These are phyloP conservation scores for Fistulinella staudtii DNA, from an alignment of 1,284 basidiomycete species.

Conservation along the genomic window DNA sequence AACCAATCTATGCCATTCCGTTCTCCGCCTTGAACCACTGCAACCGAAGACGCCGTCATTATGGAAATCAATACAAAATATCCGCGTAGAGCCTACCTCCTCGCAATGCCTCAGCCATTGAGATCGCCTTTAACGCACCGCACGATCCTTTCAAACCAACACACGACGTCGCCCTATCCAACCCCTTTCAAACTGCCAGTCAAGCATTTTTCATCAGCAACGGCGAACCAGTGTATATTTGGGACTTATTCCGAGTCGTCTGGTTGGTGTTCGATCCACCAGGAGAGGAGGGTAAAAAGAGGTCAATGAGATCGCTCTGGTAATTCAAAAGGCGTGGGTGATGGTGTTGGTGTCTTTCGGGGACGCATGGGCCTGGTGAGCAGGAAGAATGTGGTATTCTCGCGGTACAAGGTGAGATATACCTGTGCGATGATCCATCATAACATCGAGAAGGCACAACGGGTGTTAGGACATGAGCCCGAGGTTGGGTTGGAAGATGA, in stretches of 20 bases:
- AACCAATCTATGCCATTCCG: too few relatives aligned
- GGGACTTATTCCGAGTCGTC: constrained; percentile 88
- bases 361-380: constrained; percentile 74
- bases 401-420: constrained; percentile 81
- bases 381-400: constrained; percentile 88
- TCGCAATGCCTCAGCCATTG: constrained; percentile 54
- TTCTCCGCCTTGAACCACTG: too few relatives aligned
- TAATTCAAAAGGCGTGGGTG: constrained; percentile 66
- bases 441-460: constrained; percentile 93
- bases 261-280: constrained; percentile 78
- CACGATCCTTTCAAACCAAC: constrained; percentile 40
- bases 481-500: constrained; percentile 89
- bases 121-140: constrained; percentile 55
- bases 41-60: too few relatives aligned
- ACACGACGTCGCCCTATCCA: constrained; percentile 46
- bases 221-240: constrained; percentile 94
- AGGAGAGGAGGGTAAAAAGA: constrained; percentile 32
- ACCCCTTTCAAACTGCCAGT: constrained; percentile 78
- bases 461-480: constrained; percentile 92
- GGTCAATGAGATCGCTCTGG: constrained; percentile 38
- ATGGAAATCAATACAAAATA: too few relatives aligned
- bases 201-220: constrained; percentile 98
- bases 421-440: constrained; percentile 79
- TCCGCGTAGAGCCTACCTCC: too few relatives aligned
- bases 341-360: constrained; percentile 67